Evolutionary conservation across 2,329 filamentous ascomycete species (phyloP).

Genomic region (Arthroderma uncinatum): DNA sequence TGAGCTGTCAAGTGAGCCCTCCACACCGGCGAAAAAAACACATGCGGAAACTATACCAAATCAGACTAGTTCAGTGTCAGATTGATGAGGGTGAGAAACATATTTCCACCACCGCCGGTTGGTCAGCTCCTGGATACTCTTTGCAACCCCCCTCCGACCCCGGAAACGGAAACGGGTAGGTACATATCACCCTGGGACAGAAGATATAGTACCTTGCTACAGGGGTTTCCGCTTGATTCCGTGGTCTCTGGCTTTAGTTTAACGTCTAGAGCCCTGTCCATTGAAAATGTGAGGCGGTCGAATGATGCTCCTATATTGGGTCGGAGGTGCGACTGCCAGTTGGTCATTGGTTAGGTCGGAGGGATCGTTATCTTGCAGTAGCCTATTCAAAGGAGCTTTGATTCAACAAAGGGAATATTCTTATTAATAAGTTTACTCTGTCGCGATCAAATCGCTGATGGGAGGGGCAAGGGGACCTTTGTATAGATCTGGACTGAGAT

Average conservation of each 20-base stretch:
- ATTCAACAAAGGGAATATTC: background rate
- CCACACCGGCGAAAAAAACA: background rate
- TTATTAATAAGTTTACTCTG: background rate
- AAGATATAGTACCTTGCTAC: background rate
- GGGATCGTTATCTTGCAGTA: background rate
- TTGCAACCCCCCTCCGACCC: background rate
- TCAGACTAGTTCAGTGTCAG: background rate
- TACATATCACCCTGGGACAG: background rate
- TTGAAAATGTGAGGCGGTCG: background rate
- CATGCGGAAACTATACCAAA: background rate
- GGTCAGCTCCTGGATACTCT: background rate
- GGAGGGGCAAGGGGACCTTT: no score
- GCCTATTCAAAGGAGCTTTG: background rate
- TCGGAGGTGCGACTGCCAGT: background rate
- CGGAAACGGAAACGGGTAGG: background rate
- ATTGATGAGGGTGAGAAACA: background rate
- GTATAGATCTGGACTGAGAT: no score
- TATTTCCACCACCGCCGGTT: background rate
- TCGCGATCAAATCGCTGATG: background rate
- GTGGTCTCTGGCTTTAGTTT: background rate
- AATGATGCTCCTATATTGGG: background rate
- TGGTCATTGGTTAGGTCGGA: background rate
- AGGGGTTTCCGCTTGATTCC: background rate
- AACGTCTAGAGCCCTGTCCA: background rate
- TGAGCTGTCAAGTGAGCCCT: constrained; percentile 5